Conservation (phyloP, 768 basidiomycete genomes). For the Suillus cothurnatus region DNA sequence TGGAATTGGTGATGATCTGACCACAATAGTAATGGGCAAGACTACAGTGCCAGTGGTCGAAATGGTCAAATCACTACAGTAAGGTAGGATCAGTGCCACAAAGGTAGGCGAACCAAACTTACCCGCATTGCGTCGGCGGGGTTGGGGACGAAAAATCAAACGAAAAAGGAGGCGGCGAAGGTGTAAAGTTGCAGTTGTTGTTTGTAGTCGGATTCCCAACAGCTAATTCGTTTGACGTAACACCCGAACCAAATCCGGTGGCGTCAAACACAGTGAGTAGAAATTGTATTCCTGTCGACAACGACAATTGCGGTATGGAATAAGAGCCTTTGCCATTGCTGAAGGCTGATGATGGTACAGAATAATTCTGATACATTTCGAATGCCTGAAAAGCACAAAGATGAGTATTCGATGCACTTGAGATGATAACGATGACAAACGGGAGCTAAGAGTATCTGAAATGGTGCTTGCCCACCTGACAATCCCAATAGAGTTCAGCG, state of each 20-base stretch:
- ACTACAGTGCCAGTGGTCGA: conserved; percentile 22
- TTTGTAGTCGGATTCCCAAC: conserved; percentile 47
- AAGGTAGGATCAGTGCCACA: conserved; percentile 10
- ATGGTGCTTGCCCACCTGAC: neutral
- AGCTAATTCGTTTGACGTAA: conserved; percentile 48
- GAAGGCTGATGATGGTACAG: neutral
- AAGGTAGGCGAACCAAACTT: conserved; percentile 16
- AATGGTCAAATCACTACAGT: conserved; percentile 48
- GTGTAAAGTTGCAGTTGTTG: conserved; percentile 49
- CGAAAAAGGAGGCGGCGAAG: conserved; percentile 44
- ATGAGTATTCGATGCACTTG: neutral
- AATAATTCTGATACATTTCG: neutral
- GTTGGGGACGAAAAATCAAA: conserved; percentile 45
- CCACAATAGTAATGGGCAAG: conserved; percentile 57
- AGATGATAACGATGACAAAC: neutral
- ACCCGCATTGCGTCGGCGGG: conserved; percentile 65
- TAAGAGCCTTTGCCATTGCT: neutral
- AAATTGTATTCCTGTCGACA: neutral
- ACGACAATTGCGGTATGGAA: neutral
- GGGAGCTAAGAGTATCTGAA: neutral
- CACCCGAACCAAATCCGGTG: conserved; percentile 23
- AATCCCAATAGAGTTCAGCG: neutral
- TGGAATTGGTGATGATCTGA: conserved; percentile 26
- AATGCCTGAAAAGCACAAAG: neutral
- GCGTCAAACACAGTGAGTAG: neutral